Percentiles rank a stretch among this genome's conserved stretches.
phyloP scores from a whole-genome alignment of 2,329 filamentous ascomycete genomes.

The Fusarium chuoi region DNA sequence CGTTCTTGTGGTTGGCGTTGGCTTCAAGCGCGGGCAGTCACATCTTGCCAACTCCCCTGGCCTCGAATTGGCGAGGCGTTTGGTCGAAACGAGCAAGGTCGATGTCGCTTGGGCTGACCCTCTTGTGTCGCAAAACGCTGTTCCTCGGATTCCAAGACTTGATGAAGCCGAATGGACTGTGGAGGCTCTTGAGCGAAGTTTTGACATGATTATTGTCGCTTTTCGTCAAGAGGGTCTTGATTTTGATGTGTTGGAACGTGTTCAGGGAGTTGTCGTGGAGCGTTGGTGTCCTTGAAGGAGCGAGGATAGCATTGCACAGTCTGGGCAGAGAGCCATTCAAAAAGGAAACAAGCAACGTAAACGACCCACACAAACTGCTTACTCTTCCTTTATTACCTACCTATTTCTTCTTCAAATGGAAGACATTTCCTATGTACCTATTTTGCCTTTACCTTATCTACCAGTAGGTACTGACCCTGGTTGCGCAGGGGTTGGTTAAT shows the following conservation, averaged over 20 bases:
- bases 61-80: slow-evolving; percentile 53
- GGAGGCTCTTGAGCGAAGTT: slow-evolving; percentile 48
- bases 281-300: slow-evolving; percentile 50
- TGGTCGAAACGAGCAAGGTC: slow-evolving; percentile 50
- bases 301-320: accelerated
- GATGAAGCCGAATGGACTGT: slow-evolving; percentile 52
- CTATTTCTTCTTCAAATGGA: background rate
- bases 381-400: background rate
- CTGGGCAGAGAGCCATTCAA: accelerated
- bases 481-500: background rate
- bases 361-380: background rate
- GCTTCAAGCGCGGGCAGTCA: slow-evolving; percentile 62
- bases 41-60: slow-evolving; percentile 60
- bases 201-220: slow-evolving; percentile 57
- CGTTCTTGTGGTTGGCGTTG: slow-evolving; percentile 59
- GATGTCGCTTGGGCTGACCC: slow-evolving; percentile 58
- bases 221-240: slow-evolving; percentile 57
- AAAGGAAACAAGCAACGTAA: background rate
- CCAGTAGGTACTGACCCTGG: background rate
- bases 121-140: slow-evolving; percentile 53
- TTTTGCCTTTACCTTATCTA: too few species aligned
- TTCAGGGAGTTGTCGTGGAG: slow-evolving; percentile 51
- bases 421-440: background rate
- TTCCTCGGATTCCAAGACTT: slow-evolving; percentile 54
- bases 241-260: slow-evolving; percentile 50